These are phyloP conservation scores for Ascodesmis nigricans DNA, from an alignment of 495 filamentous ascomycete genomes.

Conservation along the genomic window DNA sequence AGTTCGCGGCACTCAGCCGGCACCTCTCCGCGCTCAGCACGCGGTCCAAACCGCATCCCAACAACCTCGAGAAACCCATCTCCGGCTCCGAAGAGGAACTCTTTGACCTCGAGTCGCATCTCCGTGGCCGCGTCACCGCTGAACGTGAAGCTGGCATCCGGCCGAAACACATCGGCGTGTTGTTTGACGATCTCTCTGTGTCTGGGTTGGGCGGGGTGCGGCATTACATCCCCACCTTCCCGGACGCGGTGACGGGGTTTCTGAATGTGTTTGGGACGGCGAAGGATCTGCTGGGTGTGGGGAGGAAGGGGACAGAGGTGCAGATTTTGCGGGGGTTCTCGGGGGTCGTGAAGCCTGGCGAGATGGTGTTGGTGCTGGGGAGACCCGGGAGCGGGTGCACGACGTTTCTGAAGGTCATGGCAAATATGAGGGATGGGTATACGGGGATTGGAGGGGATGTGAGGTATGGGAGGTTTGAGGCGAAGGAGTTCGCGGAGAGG, in stretches of 20 bases:
- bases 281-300: too few relatives aligned
- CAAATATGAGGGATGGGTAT: constrained; percentile 41
- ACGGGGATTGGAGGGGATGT: constrained; percentile 58
- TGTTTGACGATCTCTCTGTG: constrained; percentile 60
- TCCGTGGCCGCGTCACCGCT: constrained; percentile 45
- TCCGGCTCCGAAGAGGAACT: constrained; percentile 32
- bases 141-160: constrained; percentile 56
- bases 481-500: constrained; percentile 34
- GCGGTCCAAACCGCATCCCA: constrained; percentile 30
- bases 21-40: constrained; percentile 42
- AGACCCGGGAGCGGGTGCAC: constrained; percentile 61
- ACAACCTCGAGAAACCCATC: constrained; percentile 9
- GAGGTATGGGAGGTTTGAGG: constrained; percentile 50
- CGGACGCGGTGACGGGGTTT: constrained; percentile 56
- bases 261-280: constrained; percentile 31
- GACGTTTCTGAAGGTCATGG: constrained; percentile 66
- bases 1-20: constrained; percentile 48
- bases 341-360: constrained; percentile 45
- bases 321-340: constrained; percentile 36
- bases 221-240: constrained; percentile 64
- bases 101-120: constrained; percentile 48
- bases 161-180: constrained; percentile 55
- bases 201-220: constrained; percentile 53
- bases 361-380: constrained; percentile 80
- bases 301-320: constrained; percentile 38